phyloP scores from a whole-genome alignment of 345 rosid species.

The Nasturtium officinale region DNA sequence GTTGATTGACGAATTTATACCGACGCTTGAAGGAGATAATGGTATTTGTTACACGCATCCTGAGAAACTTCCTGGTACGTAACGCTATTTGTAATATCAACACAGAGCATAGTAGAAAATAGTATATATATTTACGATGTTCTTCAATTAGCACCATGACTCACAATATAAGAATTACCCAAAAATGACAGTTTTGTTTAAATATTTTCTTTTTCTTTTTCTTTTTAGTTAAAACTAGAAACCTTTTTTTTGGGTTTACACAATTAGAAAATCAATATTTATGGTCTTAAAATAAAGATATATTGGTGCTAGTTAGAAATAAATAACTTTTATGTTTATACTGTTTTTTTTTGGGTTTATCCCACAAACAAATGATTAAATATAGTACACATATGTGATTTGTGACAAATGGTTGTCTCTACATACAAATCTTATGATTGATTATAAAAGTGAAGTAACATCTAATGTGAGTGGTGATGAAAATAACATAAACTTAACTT shows the following conservation, averaged over 20 bases:
- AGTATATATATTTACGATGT: neutral
- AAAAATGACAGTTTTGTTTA: neutral
- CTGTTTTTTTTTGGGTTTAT: neutral
- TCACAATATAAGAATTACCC: neutral
- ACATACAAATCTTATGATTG: neutral
- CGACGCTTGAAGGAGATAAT: conserved; percentile 79
- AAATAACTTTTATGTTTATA: neutral
- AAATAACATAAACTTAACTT: neutral
- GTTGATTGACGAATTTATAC: conserved; percentile 81
- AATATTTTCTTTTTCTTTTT: neutral
- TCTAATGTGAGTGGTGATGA: neutral
- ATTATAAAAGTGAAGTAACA: neutral
- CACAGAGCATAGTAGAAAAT: neutral
- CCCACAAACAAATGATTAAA: conserved; percentile 2
- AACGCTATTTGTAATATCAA: neutral
- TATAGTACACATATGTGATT: neutral
- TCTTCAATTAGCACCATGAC: neutral
- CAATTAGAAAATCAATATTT: too few species aligned
- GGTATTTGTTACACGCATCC: conserved; percentile 98
- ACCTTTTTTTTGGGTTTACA: neutral
- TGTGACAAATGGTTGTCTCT: neutral
- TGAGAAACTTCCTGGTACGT: conserved; percentile 82
- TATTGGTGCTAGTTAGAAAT: neutral
- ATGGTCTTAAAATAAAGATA: too few species aligned
- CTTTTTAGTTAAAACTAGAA: neutral